Conservation (phyloP, 495 filamentous ascomycete genomes). For the Lophium mytilinum region DNA sequence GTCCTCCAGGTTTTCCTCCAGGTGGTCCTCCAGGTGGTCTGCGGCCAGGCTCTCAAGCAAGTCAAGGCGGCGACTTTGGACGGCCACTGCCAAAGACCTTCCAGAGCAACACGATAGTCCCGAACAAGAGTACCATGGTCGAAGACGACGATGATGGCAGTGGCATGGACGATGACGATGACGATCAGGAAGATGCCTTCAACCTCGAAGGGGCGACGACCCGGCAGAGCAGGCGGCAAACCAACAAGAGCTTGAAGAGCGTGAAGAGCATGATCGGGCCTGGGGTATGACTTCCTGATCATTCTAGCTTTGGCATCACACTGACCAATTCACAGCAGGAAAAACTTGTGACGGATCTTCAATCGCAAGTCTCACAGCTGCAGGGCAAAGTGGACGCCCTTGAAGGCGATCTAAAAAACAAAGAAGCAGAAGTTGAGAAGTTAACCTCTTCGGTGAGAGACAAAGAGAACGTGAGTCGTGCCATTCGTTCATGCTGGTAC, state of each 20-base stretch:
- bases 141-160: slow-evolving; percentile 82
- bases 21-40: slow-evolving; percentile 5
- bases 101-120: slow-evolving; percentile 91
- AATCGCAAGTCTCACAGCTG: slow-evolving; percentile 65
- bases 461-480: slow-evolving; percentile 39
- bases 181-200: slow-evolving; percentile 57
- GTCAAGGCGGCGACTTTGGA: slow-evolving; percentile 40
- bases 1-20: neutral
- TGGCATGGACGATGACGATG: slow-evolving; percentile 51
- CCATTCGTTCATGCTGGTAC: neutral
- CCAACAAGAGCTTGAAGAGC: slow-evolving; percentile 33
- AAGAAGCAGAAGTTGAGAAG: slow-evolving; percentile 49
- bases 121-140: slow-evolving; percentile 96
- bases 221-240: slow-evolving; percentile 39
- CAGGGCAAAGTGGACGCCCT: slow-evolving; percentile 65
- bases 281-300: slow-evolving; percentile 1
- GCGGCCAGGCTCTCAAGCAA: slow-evolving; percentile 18
- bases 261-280: slow-evolving; percentile 3
- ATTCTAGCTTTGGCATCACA: neutral
- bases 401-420: slow-evolving; percentile 51
- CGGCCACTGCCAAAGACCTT: slow-evolving; percentile 79
- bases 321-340: slow-evolving; percentile 4
- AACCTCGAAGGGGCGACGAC: slow-evolving; percentile 44
- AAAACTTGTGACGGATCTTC: slow-evolving; percentile 29
- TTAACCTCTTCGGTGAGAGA: slow-evolving; percentile 37